Conservation (phyloP, 176 grass and related monocot species). For the Oryza rufipogon region DNA sequence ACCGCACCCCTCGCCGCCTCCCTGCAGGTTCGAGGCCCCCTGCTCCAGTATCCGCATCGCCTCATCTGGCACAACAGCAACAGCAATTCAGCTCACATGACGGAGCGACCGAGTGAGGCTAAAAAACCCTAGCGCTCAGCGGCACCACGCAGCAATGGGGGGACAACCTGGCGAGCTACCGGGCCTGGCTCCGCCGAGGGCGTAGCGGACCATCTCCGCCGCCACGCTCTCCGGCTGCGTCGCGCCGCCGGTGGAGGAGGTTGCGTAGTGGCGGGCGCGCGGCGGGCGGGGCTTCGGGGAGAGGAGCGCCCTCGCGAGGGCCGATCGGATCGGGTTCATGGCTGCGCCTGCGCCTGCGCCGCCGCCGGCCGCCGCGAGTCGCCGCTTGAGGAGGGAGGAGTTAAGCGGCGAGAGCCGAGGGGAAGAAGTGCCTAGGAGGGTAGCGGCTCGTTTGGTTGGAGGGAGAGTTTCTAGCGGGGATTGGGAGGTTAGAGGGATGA, state of each 20-base stretch:
- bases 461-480: no score
- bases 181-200: constrained; percentile 54
- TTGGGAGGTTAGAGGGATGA: no score
- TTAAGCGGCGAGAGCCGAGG: constrained; percentile 4
- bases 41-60: constrained; percentile 94
- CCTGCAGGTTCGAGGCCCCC: constrained; percentile 76
- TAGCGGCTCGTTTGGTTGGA: no score
- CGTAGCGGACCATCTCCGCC: constrained; percentile 82
- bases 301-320: constrained; percentile 8
- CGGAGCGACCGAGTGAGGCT: background rate
- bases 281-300: background rate
- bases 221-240: constrained; percentile 63
- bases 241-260: background rate
- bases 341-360: background rate
- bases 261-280: background rate
- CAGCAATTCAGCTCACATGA: background rate
- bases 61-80: constrained; percentile 56
- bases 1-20: constrained; percentile 49
- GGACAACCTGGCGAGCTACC: constrained; percentile 65
- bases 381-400: background rate
- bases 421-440: constrained; percentile 6
- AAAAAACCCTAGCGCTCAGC: background rate
- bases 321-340: constrained; percentile 47
- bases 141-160: background rate
- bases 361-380: no score